Conservation (phyloP, 306 rosid genomes). For the Hylodesmum podocarpum region DNA sequence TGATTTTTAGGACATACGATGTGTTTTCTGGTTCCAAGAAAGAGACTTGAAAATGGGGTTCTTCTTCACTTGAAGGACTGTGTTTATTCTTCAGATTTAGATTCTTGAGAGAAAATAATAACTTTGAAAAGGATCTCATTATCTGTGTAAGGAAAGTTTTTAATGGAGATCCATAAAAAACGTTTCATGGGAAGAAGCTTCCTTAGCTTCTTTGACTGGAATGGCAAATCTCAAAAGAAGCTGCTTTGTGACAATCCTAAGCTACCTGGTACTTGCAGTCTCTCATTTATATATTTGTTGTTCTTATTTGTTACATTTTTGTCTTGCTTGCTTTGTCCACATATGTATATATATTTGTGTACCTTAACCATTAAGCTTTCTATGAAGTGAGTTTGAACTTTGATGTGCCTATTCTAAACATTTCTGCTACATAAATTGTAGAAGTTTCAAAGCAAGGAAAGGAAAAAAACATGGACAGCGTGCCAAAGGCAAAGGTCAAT, state of each 20-base stretch:
- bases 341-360: too few species aligned
- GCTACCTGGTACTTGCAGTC: conserved; percentile 48
- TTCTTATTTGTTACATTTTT: background rate
- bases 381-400: background rate
- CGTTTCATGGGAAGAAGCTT: conserved; percentile 78
- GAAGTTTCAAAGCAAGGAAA: conserved; percentile 52
- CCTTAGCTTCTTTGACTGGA: conserved; percentile 77
- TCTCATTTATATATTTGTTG: background rate
- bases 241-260: conserved; percentile 37
- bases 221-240: conserved; percentile 74
- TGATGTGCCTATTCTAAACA: background rate
- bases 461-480: conserved; percentile 49
- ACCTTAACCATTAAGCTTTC: background rate
- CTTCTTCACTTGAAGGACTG: background rate
- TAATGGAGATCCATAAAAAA: conserved; percentile 70
- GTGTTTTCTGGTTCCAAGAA: background rate
- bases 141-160: background rate
- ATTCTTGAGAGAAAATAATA: background rate
- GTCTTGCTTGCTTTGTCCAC: conserved; percentile 9
- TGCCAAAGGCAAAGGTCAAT: conserved; percentile 37
- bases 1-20: background rate
- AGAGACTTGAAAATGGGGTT: conserved; percentile 37
- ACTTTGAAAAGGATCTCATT: background rate
- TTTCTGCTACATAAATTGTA: conserved; percentile 28
- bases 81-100: background rate